phyloP scores from a whole-genome alignment of 1,284 basidiomycete species.

The Phellopilus nigrolimitatus region DNA sequence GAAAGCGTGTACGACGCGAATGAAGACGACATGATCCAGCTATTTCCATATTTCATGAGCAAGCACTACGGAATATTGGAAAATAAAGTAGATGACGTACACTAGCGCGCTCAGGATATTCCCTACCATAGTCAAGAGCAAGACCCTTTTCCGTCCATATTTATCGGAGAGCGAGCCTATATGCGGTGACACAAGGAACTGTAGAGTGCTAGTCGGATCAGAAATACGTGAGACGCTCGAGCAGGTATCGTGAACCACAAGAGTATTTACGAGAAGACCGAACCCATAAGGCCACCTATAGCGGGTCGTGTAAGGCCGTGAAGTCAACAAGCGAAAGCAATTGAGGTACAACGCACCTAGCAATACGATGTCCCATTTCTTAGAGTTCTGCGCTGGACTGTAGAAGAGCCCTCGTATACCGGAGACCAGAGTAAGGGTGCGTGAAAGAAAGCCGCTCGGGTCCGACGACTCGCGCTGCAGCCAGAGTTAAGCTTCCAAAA shows the following conservation, averaged over 20 bases:
- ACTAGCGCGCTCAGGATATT: constrained; percentile 82
- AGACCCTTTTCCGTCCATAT: constrained; percentile 77
- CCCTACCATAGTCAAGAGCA: constrained; percentile 85
- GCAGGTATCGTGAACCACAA: constrained; percentile 1
- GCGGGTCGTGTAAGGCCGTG: constrained; percentile 22
- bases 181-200: constrained; percentile 81
- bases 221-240: background rate
- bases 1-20: constrained; percentile 88
- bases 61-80: background rate
- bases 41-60: constrained; percentile 25
- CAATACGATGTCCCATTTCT: constrained; percentile 81
- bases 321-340: constrained; percentile 6
- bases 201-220: constrained; percentile 55
- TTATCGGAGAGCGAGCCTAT: constrained; percentile 82
- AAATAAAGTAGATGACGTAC: constrained; percentile 39
- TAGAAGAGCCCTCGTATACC: constrained; percentile 59
- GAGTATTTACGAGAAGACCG: constrained; percentile 72
- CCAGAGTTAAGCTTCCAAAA: constrained; percentile 9
- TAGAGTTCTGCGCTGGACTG: constrained; percentile 53
- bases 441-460: constrained; percentile 64
- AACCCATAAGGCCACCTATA: constrained; percentile 81
- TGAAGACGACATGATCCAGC: constrained; percentile 84
- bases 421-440: constrained; percentile 65
- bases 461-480: constrained; percentile 64
- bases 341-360: constrained; percentile 45